Percentiles rank a stretch among this genome's conserved stretches.
Evolutionary conservation across 768 basidiomycete species (phyloP).

Genomic region (Panaeolus papilionaceus): DNA sequence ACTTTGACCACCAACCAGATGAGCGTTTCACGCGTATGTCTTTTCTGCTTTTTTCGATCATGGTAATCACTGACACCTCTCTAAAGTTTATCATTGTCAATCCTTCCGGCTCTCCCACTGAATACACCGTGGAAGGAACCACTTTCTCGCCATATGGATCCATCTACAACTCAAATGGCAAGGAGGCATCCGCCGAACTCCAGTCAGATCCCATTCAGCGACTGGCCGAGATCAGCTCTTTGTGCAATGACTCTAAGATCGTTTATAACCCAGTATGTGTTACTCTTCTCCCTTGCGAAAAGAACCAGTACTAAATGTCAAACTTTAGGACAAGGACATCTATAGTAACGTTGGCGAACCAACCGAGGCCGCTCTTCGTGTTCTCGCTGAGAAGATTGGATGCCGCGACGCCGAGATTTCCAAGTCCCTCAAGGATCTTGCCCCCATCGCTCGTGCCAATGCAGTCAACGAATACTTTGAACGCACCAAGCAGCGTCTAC

Average conservation of each 20-base stretch:
- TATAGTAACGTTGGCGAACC: slow-evolving; percentile 94
- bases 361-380: slow-evolving; percentile 95
- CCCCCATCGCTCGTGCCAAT: slow-evolving; percentile 69
- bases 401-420: slow-evolving; percentile 65
- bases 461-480: slow-evolving; percentile 89
- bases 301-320: slow-evolving; percentile 15
- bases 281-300: neutral
- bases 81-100: slow-evolving; percentile 79
- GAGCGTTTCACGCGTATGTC: slow-evolving; percentile 83
- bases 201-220: slow-evolving; percentile 76
- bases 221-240: slow-evolving; percentile 88
- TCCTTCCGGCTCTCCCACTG: slow-evolving; percentile 51
- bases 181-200: slow-evolving; percentile 61
- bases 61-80: slow-evolving; percentile 1
- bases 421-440: slow-evolving; percentile 61
- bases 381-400: slow-evolving; percentile 93
- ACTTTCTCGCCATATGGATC: slow-evolving; percentile 89
- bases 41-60: neutral
- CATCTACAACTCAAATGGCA: slow-evolving; percentile 71
- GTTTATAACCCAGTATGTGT: slow-evolving; percentile 75
- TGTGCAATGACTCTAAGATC: slow-evolving; percentile 95
- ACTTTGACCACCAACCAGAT: slow-evolving; percentile 97
- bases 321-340: slow-evolving; percentile 69
- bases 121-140: slow-evolving; percentile 88
- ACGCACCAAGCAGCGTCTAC: slow-evolving; percentile 71